These are phyloP conservation scores for Bruguiera sexangula DNA, from an alignment of 345 rosid genomes.

Conservation along the genomic window DNA sequence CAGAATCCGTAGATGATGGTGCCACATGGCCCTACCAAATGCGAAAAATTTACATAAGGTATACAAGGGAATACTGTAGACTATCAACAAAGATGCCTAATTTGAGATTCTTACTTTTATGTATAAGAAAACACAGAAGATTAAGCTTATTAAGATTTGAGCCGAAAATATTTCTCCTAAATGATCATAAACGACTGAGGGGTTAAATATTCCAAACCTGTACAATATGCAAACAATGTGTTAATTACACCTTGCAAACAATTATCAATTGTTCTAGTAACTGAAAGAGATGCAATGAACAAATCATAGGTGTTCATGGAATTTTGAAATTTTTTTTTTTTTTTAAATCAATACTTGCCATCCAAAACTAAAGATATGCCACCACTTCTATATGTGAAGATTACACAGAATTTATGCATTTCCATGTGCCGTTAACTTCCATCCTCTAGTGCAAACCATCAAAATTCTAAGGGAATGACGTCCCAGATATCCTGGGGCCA, in stretches of 20 bases:
- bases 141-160: slow-evolving; percentile 80
- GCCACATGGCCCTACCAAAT: slow-evolving; percentile 74
- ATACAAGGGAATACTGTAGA: slow-evolving; percentile 12
- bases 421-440: too few species aligned
- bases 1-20: slow-evolving; percentile 92
- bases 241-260: background rate
- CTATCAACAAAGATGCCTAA: slow-evolving; percentile 10
- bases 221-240: slow-evolving; percentile 17
- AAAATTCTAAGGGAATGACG: too few species aligned
- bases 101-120: slow-evolving; percentile 58
- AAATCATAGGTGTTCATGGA: too few species aligned
- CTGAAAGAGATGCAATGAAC: background rate
- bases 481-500: too few species aligned
- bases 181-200: slow-evolving; percentile 81
- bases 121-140: slow-evolving; percentile 83
- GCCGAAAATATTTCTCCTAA: slow-evolving; percentile 95
- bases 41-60: slow-evolving; percentile 27
- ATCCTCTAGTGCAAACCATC: too few species aligned
- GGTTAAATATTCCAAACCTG: slow-evolving; percentile 96
- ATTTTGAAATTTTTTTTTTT: too few species aligned
- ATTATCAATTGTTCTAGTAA: background rate
- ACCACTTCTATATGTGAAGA: too few species aligned
- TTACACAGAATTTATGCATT: too few species aligned
- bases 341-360: too few species aligned
- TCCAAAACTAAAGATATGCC: too few species aligned